Evolutionary conservation across 108 stramenopile genomes (phyloP).

Genomic region (Craspedostauros australis): DNA sequence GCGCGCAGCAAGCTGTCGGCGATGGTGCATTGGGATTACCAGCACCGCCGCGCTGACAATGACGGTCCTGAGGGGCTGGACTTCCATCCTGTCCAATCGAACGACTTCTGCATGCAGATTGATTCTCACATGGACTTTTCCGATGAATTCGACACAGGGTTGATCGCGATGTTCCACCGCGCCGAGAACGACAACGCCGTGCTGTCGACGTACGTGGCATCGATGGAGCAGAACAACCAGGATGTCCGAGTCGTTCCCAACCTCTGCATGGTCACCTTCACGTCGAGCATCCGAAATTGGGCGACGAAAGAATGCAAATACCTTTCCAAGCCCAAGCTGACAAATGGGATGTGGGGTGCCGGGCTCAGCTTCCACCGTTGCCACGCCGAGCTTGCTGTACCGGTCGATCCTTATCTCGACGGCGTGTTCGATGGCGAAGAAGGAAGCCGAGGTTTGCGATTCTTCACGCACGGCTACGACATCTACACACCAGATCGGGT

Average conservation of each 20-base stretch:
- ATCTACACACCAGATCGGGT: slow-evolving; percentile 81
- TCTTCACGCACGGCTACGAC: slow-evolving; percentile 93
- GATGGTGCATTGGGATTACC: slow-evolving; percentile 36
- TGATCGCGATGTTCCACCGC: slow-evolving; percentile 68
- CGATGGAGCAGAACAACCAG: slow-evolving; percentile 51
- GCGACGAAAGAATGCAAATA: slow-evolving; percentile 58
- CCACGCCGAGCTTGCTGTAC: slow-evolving; percentile 85
- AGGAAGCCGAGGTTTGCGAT: slow-evolving; percentile 68
- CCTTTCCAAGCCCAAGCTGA: slow-evolving; percentile 64
- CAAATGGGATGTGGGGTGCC: slow-evolving; percentile 77
- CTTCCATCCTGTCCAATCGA: slow-evolving; percentile 34
- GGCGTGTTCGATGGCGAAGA: slow-evolving; percentile 92
- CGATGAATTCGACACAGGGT: slow-evolving; percentile 46
- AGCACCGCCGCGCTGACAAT: no score
- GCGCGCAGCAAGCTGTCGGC: slow-evolving; percentile 35
- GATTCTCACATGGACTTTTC: slow-evolving; percentile 86
- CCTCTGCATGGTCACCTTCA: slow-evolving; percentile 70
- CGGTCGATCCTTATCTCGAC: slow-evolving; percentile 82
- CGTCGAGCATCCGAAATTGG: slow-evolving; percentile 56
- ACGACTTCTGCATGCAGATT: slow-evolving; percentile 89
- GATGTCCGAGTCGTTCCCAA: slow-evolving; percentile 59
- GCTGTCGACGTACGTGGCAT: slow-evolving; percentile 77
- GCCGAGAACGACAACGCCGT: slow-evolving; percentile 88
- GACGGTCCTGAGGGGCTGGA: slow-evolving; percentile 8
- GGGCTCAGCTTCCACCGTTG: slow-evolving; percentile 75